Conservation (phyloP, 805 yeast genomes). For the Candida khao-thaluensis region DNA sequence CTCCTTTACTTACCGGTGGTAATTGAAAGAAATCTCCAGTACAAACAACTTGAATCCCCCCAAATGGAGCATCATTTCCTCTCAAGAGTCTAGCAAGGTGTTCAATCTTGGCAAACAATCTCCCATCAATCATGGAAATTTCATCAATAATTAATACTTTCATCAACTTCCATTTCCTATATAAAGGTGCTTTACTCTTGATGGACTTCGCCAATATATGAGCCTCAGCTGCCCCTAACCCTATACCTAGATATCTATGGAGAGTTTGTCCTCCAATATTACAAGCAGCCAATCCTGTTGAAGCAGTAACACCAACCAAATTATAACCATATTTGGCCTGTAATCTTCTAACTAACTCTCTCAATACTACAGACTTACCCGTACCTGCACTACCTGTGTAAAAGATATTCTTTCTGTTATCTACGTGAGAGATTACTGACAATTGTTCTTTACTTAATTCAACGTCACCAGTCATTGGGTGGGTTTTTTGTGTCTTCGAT, state of each 20-base stretch:
- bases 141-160: constrained; percentile 85
- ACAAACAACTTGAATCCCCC: constrained; percentile 85
- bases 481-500: not conserved
- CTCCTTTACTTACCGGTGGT: constrained; percentile 70
- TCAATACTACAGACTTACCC: constrained; percentile 72
- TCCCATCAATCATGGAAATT: constrained; percentile 89
- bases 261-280: constrained; percentile 90
- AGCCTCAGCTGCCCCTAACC: constrained; percentile 61
- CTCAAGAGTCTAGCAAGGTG: constrained; percentile 59
- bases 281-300: constrained; percentile 95
- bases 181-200: constrained; percentile 41
- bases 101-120: constrained; percentile 71
- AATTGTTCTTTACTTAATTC: constrained; percentile 43
- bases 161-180: constrained; percentile 62
- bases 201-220: constrained; percentile 48
- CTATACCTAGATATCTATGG: constrained; percentile 83
- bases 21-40: constrained; percentile 97
- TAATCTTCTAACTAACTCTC: constrained; percentile 60
- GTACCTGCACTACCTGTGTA: constrained; percentile 89
- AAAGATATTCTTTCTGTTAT: constrained; percentile 54
- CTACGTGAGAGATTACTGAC: constrained; percentile 48
- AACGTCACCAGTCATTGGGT: not conserved
- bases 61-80: constrained; percentile 67
- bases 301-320: constrained; percentile 83
- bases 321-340: constrained; percentile 40